These are phyloP conservation scores for Hypoxylon rubiginosum DNA, from an alignment of 2,329 filamentous ascomycete genomes.

Conservation along the genomic window DNA sequence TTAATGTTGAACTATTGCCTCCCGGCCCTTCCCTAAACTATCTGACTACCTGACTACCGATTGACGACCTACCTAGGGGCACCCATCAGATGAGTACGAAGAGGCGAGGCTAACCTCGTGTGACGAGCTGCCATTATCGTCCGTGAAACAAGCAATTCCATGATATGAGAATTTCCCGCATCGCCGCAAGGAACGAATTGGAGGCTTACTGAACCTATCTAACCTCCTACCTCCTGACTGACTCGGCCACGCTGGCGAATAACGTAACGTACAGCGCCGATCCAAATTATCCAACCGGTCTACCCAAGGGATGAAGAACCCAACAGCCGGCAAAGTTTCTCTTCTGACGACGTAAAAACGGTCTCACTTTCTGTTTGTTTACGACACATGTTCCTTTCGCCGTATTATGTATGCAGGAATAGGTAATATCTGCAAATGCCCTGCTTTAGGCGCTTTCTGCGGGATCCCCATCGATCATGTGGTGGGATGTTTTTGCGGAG, in stretches of 20 bases:
- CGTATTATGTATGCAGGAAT: constrained; percentile 5
- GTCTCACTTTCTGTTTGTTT: constrained; percentile 15
- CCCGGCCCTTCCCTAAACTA: constrained; percentile 5
- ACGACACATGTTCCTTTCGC: constrained; percentile 13
- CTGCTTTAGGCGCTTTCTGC: constrained; percentile 33
- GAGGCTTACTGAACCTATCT: background rate
- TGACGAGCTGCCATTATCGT: constrained; percentile 29
- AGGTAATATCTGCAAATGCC: constrained; percentile 21
- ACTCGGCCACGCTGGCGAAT: constrained; percentile 17
- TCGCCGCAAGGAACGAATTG: constrained; percentile 9
- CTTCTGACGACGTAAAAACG: background rate
- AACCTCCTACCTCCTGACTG: constrained; percentile 10
- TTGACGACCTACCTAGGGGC: too few relatives aligned
- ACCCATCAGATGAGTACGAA: constrained; percentile 15
- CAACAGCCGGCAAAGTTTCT: constrained; percentile 16
- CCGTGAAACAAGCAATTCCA: constrained; percentile 11
- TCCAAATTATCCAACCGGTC: constrained; percentile 29
- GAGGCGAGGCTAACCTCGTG: constrained; percentile 26
- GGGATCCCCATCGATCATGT: constrained; percentile 41
- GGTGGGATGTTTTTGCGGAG: constrained; percentile 40
- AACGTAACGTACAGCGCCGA: constrained; percentile 13
- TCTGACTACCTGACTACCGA: background rate
- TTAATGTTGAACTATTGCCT: constrained; percentile 5
- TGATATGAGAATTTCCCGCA: constrained; percentile 2
- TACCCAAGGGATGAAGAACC: constrained; percentile 3